Conservation (phyloP, 1,284 basidiomycete genomes). For the Entoloma clypeatum region DNA sequence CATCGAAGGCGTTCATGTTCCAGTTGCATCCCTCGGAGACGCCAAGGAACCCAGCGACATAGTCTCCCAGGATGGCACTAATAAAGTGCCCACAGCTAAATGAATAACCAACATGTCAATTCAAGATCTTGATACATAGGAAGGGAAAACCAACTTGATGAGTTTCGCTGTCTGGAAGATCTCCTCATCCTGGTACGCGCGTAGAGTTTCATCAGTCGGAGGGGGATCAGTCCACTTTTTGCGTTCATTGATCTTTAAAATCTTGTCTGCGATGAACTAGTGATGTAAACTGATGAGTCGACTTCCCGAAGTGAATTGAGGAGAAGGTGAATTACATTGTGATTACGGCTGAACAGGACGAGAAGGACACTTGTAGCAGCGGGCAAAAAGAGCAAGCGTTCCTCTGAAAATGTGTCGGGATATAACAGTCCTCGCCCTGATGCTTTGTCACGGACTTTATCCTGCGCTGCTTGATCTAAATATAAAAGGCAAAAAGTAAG, state of each 20-base stretch:
- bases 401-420: constrained; percentile 40
- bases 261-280: constrained; percentile 45
- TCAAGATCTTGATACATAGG: neutral
- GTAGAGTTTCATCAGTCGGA: constrained; percentile 26
- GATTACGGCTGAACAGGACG: constrained; percentile 45
- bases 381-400: constrained; percentile 46
- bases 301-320: neutral
- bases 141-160: constrained; percentile 35
- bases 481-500: constrained; percentile 1
- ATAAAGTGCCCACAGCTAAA: constrained; percentile 39
- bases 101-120: neutral
- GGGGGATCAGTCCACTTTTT: constrained; percentile 33
- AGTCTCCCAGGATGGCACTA: constrained; percentile 39
- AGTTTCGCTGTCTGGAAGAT: constrained; percentile 52
- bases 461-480: constrained; percentile 31
- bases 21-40: constrained; percentile 38
- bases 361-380: constrained; percentile 45
- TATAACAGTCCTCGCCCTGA: constrained; percentile 37
- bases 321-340: constrained; percentile 34
- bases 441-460: constrained; percentile 34
- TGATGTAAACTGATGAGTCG: constrained; percentile 13
- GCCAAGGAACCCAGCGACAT: constrained; percentile 44
- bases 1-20: constrained; percentile 39
- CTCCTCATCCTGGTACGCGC: constrained; percentile 41
- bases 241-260: constrained; percentile 49